Base-by-base conservation (phyloP, 202 grass and related monocot species). In the Carex sylvatica region DNA sequence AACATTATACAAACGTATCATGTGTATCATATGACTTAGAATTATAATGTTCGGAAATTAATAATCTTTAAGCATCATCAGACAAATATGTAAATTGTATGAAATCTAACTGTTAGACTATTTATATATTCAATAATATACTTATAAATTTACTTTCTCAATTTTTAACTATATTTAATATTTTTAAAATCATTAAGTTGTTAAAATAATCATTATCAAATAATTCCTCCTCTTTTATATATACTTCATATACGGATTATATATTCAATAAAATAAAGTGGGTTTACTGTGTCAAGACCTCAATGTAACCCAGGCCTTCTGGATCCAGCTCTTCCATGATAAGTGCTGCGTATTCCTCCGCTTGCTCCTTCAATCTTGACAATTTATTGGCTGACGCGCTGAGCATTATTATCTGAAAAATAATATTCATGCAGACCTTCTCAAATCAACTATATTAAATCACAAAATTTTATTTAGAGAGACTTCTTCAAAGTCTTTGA, bases 251-350 rank as follows among this genome's bases (percentile, higher is more conserved):
- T 77, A 11, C 7, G 73, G 35, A 10, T 33, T 56, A 24, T 54
- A 74, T 75, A 53, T 11, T 56, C 12, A 73, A 49, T 72, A 75
- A 75, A 16, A 75, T 75, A 26, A 75, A 33, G 23, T 55, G 72
- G 49, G 72, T 75, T 75, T 75, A 75, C 14, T 55, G 51, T 55
- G 49, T 75, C 53, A 77, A 77, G 4, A 99, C 96, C 92, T 99
- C 96, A 82, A 99, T 99, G 88, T 99, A 99, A 61, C 92, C 92
- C 33, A 99, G 83, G 40, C 87, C 83, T 92, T 99, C 92, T 2
- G 96, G 91, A 82, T 99, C 96, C 18, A 99, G 88, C 16, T 99
- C 96, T 83, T 99, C 96, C 92, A 99, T 99, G 89, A 99, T 93
- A 70, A 99, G 81, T 64, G 96, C 96, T 70, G 95, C 95, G 36